A percentile compares a stretch with the other conserved stretches of the same genome.
Conservation (phyloP, 2,329 filamentous ascomycete species). For the Aspergillus quadricinctus region DNA sequence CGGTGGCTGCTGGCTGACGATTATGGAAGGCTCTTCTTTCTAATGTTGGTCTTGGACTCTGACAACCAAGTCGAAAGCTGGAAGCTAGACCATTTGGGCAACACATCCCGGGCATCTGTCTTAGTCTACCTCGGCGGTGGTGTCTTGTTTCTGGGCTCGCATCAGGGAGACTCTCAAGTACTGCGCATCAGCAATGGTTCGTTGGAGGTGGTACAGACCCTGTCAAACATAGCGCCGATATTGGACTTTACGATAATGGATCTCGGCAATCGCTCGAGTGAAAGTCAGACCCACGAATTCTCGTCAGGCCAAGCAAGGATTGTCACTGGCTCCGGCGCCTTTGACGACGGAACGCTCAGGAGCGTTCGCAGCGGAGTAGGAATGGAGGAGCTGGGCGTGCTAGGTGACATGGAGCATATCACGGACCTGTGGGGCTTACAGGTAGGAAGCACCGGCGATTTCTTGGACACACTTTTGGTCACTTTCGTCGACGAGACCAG, state of each 20-base stretch:
- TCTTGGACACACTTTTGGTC: constrained; percentile 66
- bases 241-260: constrained; percentile 96
- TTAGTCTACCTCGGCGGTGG: constrained; percentile 68
- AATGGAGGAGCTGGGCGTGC: constrained; percentile 76
- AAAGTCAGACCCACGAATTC: constrained; percentile 79
- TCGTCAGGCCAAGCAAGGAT: constrained; percentile 92
- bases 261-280: constrained; percentile 77
- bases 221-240: constrained; percentile 84
- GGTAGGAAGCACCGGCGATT: constrained; percentile 41
- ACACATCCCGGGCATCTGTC: constrained; percentile 69
- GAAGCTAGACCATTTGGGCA: constrained; percentile 62
- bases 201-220: constrained; percentile 66
- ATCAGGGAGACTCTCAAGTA: constrained; percentile 88
- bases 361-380: constrained; percentile 93
- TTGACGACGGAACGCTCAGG: constrained; percentile 79
- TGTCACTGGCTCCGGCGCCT: constrained; percentile 87
- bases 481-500: constrained; percentile 82
- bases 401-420: constrained; percentile 73
- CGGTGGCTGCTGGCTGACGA: constrained; percentile 89
- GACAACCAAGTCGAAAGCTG: constrained; percentile 67
- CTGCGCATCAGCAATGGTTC: constrained; percentile 59
- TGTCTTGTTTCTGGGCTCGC: constrained; percentile 80
- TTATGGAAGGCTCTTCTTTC: constrained; percentile 78
- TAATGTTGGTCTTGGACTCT: constrained; percentile 67
- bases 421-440: constrained; percentile 69